These are phyloP conservation scores for Parafenestella ontariensis DNA, from an alignment of 2,329 filamentous ascomycete genomes.

Conservation along the genomic window DNA sequence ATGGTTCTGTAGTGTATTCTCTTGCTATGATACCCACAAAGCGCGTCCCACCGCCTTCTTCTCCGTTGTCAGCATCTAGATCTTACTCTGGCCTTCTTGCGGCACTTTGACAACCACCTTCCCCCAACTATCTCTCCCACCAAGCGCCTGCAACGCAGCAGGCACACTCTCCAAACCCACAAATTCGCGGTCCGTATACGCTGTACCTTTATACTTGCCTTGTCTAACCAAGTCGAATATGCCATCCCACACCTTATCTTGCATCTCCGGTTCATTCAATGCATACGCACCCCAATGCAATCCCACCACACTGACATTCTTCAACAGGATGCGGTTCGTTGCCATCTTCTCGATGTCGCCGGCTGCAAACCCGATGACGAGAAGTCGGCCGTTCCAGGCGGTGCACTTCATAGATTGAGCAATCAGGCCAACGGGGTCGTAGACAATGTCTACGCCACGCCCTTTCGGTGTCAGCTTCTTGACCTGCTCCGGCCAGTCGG, in stretches of 20 bases:
- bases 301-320: conserved; percentile 90
- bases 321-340: conserved; percentile 89
- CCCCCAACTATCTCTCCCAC: conserved; percentile 86
- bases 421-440: conserved; percentile 90
- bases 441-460: conserved; percentile 87
- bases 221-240: conserved; percentile 78
- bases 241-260: conserved; percentile 79
- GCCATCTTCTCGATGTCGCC: conserved; percentile 89
- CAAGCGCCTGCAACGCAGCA: conserved; percentile 77
- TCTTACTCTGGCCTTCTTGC: conserved; percentile 57
- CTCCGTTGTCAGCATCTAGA: conserved; percentile 22
- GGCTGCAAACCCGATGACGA: conserved; percentile 89
- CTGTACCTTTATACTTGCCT: conserved; percentile 82
- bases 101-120: conserved; percentile 92
- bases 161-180: conserved; percentile 81
- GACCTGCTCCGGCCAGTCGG: conserved; percentile 70
- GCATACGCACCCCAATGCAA: conserved; percentile 91
- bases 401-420: conserved; percentile 89
- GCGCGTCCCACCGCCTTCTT: not conserved
- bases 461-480: conserved; percentile 77
- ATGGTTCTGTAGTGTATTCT: not conserved
- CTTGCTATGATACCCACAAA: not conserved
- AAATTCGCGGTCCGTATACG: conserved; percentile 82
- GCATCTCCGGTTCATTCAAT: conserved; percentile 72
- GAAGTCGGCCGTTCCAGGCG: conserved; percentile 87